phyloP scores from a whole-genome alignment of 225 moss, liverwort and hornwort species.

The Climacium dendroides region DNA sequence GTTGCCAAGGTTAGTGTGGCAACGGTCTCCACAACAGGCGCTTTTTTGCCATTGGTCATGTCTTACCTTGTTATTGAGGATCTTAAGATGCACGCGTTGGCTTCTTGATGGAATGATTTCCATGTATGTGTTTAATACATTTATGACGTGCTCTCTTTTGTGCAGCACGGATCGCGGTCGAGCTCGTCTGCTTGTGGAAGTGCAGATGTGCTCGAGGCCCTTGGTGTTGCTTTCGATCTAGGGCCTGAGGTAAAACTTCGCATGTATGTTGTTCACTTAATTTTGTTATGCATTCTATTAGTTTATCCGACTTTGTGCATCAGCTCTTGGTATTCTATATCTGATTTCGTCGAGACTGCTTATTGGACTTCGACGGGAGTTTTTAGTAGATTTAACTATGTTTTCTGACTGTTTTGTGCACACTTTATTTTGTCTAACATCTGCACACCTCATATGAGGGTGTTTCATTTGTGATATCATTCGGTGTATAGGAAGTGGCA shows the following conservation, averaged over 20 bases:
- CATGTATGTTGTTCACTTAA: neutral
- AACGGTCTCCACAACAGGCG: neutral
- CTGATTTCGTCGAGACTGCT: neutral
- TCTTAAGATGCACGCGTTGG: neutral
- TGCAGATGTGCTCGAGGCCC: slow-evolving; percentile 91
- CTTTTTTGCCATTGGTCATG: neutral
- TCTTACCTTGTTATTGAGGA: neutral
- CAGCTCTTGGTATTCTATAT: neutral
- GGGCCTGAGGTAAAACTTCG: slow-evolving; percentile 61
- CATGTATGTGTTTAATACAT: neutral
- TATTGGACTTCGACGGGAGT: neutral
- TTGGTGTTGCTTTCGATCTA: slow-evolving; percentile 87
- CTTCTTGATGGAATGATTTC: neutral
- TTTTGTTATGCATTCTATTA: neutral
- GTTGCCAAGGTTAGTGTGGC: slow-evolving; percentile 65
- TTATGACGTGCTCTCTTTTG: neutral
- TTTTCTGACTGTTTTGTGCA: neutral
- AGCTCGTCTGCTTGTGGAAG: slow-evolving; percentile 99
- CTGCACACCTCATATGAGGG: neutral
- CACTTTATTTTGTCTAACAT: neutral
- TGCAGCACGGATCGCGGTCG: slow-evolving; percentile 86
- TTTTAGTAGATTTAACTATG: neutral
- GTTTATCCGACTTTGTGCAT: neutral
- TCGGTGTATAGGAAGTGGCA: slow-evolving; percentile 44
- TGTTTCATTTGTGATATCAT: neutral